These are phyloP conservation scores for Phytophthora idaei DNA, from an alignment of 352 stramenopile species.

Conservation along the genomic window DNA sequence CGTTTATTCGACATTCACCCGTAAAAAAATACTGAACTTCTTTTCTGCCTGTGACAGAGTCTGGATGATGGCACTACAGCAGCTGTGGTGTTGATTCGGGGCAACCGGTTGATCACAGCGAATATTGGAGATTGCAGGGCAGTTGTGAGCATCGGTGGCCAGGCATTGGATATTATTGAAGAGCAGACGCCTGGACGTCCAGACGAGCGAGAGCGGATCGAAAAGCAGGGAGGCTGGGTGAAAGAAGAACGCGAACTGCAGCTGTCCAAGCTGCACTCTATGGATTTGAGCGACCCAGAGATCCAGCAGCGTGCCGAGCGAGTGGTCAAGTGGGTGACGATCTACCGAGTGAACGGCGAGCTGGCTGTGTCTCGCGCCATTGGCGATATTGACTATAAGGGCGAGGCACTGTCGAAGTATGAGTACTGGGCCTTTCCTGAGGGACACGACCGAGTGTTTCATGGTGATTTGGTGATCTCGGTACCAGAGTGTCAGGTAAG, in stretches of 20 bases:
- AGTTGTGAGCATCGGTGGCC: conserved; percentile 79
- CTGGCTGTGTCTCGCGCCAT: conserved; percentile 93
- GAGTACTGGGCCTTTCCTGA: conserved; percentile 86
- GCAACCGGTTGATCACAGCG: conserved; percentile 80
- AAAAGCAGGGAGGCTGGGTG: conserved; percentile 74
- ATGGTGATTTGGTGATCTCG: conserved; percentile 87
- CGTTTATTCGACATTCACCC: too few relatives aligned
- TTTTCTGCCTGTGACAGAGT: conserved; percentile 31
- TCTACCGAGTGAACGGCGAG: conserved; percentile 91
- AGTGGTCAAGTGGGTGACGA: conserved; percentile 86
- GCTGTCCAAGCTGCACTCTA: conserved; percentile 88
- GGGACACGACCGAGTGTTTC: conserved; percentile 79
- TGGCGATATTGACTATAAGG: conserved; percentile 93
- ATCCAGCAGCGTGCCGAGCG: conserved; percentile 83
- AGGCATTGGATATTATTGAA: conserved; percentile 87
- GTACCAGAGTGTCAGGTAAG: conserved; percentile 80
- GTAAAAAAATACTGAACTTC: too few relatives aligned
- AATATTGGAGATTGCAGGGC: conserved; percentile 90
- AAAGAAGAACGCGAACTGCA: conserved; percentile 87
- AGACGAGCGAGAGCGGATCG: conserved; percentile 81
- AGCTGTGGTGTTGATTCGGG: conserved; percentile 82
- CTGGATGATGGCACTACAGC: conserved; percentile 79
- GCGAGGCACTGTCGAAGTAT: conserved; percentile 70
- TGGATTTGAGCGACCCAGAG: conserved; percentile 87
- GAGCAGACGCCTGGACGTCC: conserved; percentile 82